These are phyloP conservation scores for Pichia sp. DNA, from an alignment of 1,139 yeast genomes.

Conservation along the genomic window DNA sequence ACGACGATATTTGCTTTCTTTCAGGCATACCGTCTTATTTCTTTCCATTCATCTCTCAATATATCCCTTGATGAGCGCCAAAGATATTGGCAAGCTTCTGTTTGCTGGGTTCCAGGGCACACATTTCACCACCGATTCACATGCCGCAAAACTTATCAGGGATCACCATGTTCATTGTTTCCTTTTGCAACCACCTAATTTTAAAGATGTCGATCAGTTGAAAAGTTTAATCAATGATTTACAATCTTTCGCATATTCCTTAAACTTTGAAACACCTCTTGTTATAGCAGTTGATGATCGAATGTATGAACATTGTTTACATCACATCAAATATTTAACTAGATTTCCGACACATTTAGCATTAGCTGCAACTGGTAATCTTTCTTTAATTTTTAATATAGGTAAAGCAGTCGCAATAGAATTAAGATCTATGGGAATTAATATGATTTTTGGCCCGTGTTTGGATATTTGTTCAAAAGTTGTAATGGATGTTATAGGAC, in stretches of 20 bases:
- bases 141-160: slow-evolving; percentile 49
- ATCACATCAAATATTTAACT: slow-evolving; percentile 30
- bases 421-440: slow-evolving; percentile 49
- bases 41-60: neutral
- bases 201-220: slow-evolving; percentile 47
- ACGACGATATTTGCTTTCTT: neutral
- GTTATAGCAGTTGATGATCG: slow-evolving; percentile 41
- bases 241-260: slow-evolving; percentile 50
- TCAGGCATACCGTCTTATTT: neutral
- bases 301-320: slow-evolving; percentile 38
- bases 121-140: slow-evolving; percentile 41
- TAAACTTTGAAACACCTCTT: slow-evolving; percentile 50
- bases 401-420: slow-evolving; percentile 54
- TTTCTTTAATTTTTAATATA: slow-evolving; percentile 46
- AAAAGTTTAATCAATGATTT: slow-evolving; percentile 46
- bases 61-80: too few relatives aligned
- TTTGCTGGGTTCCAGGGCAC: slow-evolving; percentile 62
- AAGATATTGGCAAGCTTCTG: slow-evolving; percentile 36
- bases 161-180: slow-evolving; percentile 52
- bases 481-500: slow-evolving; percentile 54
- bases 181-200: slow-evolving; percentile 51
- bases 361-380: slow-evolving; percentile 50
- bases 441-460: slow-evolving; percentile 58
- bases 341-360: slow-evolving; percentile 68
- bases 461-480: slow-evolving; percentile 57